Base-by-base conservation (phyloP, 768 basidiomycete species). In the Termitomyces sp. region DNA sequence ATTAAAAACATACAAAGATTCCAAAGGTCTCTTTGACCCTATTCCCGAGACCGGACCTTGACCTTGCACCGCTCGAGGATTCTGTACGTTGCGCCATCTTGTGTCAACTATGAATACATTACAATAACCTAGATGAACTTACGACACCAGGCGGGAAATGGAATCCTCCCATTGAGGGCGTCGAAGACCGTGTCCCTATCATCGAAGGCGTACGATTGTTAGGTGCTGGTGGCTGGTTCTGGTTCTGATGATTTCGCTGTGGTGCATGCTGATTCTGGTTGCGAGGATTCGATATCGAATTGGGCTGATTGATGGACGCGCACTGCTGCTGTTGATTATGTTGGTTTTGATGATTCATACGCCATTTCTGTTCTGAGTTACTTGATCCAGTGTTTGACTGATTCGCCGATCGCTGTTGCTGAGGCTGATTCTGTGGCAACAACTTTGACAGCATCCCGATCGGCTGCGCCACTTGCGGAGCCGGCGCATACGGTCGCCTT, bases 141-240 rank as follows among this genome's bases (percentile, higher is more conserved):
- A 82, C 82, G 69, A 75, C 67, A 24, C 76, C 79, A 50, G 76
- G 68, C 0, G 79, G 78, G 56, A 78, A 77, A 63, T 80, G 73
- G 62, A 80, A 84, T 2, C 80, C 80, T 28, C 81, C 81, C 58
- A 75, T 69, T 2, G 80, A 73, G 24, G 74, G 75, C 40, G 71
- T 69, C 18, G 65, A 35, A 13, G 72, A 63, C 36, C 68, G 68
- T 56, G 64, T 55, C 47, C 55, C 56, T 33, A 54, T 52, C 26
- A 12, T 45, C 18, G 59, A 55, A 24, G 47, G 40, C 43, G 42
- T 6, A n/a, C 28, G 46, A 24, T 33, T 48, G 56, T 28, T 18
- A 20, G 38, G 28, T 33, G 35, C 49, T 33, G 52, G 53, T 50
- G 53, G 52, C 18, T 51, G 51, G 40, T 56, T 68, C 56, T 65